These are phyloP conservation scores for Penicillium subrubescens DNA, from an alignment of 495 filamentous ascomycete species.

Conservation along the genomic window DNA sequence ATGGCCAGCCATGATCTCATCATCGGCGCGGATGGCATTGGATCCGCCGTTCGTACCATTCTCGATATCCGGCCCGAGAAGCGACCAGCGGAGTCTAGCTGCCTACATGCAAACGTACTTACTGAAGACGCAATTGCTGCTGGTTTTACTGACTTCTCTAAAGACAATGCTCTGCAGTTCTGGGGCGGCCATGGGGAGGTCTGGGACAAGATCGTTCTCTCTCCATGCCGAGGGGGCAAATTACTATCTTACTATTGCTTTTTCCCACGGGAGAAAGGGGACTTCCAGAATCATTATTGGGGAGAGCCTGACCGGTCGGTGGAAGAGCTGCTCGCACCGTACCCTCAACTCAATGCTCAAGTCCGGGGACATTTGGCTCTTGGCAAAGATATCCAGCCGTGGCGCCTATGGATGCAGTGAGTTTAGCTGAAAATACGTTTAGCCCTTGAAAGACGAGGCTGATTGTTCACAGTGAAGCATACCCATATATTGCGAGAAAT, in stretches of 20 bases:
- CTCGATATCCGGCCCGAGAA: slow-evolving; percentile 47
- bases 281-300: slow-evolving; percentile 46
- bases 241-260: slow-evolving; percentile 54
- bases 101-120: slow-evolving; percentile 46
- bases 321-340: slow-evolving; percentile 46
- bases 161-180: slow-evolving; percentile 47
- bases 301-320: slow-evolving; percentile 34
- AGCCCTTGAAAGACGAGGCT: not conserved
- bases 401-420: slow-evolving; percentile 49
- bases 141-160: slow-evolving; percentile 45
- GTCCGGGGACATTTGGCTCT: slow-evolving; percentile 41
- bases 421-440: not conserved
- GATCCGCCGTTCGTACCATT: slow-evolving; percentile 41
- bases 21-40: slow-evolving; percentile 48
- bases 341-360: slow-evolving; percentile 43
- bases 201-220: slow-evolving; percentile 51
- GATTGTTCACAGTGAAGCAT: slow-evolving; percentile 30
- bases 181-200: slow-evolving; percentile 52
- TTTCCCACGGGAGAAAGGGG: slow-evolving; percentile 45
- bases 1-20: slow-evolving; percentile 41
- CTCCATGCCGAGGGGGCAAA: slow-evolving; percentile 48
- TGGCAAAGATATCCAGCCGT: slow-evolving; percentile 48
- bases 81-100: slow-evolving; percentile 43
- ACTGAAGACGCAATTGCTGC: slow-evolving; percentile 45
- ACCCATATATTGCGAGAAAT: slow-evolving; percentile 36